phyloP scores from a whole-genome alignment of 345 rosid species.

The Raphanus sativus region DNA sequence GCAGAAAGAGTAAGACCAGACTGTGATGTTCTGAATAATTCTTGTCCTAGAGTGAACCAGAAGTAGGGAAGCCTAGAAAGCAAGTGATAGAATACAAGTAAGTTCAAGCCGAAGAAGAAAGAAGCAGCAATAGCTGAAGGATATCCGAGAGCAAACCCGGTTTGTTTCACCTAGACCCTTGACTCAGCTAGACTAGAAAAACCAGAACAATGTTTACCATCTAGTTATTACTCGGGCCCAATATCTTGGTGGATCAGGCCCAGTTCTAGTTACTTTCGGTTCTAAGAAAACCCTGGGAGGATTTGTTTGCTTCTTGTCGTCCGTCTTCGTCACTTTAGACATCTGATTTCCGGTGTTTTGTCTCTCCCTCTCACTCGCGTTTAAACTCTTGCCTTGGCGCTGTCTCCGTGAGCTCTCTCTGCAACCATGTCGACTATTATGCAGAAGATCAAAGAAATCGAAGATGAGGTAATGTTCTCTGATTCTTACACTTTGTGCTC shows the following conservation, averaged over 20 bases:
- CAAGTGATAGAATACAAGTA: background rate
- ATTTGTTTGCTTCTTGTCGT: background rate
- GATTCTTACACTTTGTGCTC: background rate
- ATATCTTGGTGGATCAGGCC: constrained; percentile 14
- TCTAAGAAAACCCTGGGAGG: constrained; percentile 35
- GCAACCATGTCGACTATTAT: constrained; percentile 73
- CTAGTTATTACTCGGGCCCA: constrained; percentile 13
- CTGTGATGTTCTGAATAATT: background rate
- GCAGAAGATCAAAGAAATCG: constrained; percentile 90
- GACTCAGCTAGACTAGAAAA: too few relatives aligned
- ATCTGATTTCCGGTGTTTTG: constrained; percentile 6
- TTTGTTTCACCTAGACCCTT: background rate
- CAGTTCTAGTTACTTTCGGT: background rate
- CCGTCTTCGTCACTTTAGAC: constrained; percentile 28
- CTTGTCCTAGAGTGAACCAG: background rate
- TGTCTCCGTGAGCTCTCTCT: constrained; percentile 7
- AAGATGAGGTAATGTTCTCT: constrained; percentile 62
- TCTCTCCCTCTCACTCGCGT: background rate
- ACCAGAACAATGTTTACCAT: background rate
- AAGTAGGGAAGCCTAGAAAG: constrained; percentile 7
- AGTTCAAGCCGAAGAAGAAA: background rate
- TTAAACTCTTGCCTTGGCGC: background rate
- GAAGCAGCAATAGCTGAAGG: background rate
- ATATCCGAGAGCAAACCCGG: background rate
- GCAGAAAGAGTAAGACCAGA: background rate